phyloP scores from a whole-genome alignment of 345 rosid genomes.

The Combretum micranthum region DNA sequence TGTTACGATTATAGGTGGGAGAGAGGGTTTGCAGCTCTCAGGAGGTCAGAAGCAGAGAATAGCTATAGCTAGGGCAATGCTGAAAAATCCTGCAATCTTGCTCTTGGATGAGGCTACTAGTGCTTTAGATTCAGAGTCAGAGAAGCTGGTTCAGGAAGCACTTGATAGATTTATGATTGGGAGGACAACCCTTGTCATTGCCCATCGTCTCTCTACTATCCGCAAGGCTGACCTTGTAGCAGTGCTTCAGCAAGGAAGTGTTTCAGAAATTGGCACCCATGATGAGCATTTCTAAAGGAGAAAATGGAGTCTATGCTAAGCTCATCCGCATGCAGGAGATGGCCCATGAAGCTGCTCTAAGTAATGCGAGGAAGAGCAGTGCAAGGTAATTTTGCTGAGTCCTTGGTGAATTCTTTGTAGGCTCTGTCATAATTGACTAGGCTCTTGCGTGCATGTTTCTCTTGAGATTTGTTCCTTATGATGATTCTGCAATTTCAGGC shows the following conservation, averaged over 20 bases:
- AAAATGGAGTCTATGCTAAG: slow-evolving; percentile 84
- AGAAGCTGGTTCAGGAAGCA: slow-evolving; percentile 94
- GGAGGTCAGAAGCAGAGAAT: slow-evolving; percentile 99
- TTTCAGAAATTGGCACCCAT: slow-evolving; percentile 84
- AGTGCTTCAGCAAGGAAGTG: slow-evolving; percentile 92
- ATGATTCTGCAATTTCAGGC: slow-evolving; percentile 48
- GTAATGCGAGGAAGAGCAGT: slow-evolving; percentile 93
- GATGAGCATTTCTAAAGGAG: slow-evolving; percentile 89
- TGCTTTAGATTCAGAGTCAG: slow-evolving; percentile 94
- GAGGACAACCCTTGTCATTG: slow-evolving; percentile 92
- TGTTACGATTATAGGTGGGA: slow-evolving; percentile 71
- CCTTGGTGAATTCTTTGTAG: slow-evolving; percentile 1
- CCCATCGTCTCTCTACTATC: slow-evolving; percentile 94
- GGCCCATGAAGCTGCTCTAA: slow-evolving; percentile 93
- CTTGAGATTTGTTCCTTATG: background rate
- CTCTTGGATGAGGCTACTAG: slow-evolving; percentile 95
- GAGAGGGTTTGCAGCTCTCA: slow-evolving; percentile 91
- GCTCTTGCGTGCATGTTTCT: background rate
- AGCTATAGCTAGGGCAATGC: slow-evolving; percentile 97
- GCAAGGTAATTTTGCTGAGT: slow-evolving; percentile 51
- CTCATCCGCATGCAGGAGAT: slow-evolving; percentile 91
- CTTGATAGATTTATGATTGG: slow-evolving; percentile 98
- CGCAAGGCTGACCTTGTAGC: slow-evolving; percentile 98
- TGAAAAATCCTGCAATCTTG: slow-evolving; percentile 89
- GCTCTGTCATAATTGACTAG: background rate